Conservation (phyloP, 1,139 yeast species). For the Magnusiomyces starmeri region DNA sequence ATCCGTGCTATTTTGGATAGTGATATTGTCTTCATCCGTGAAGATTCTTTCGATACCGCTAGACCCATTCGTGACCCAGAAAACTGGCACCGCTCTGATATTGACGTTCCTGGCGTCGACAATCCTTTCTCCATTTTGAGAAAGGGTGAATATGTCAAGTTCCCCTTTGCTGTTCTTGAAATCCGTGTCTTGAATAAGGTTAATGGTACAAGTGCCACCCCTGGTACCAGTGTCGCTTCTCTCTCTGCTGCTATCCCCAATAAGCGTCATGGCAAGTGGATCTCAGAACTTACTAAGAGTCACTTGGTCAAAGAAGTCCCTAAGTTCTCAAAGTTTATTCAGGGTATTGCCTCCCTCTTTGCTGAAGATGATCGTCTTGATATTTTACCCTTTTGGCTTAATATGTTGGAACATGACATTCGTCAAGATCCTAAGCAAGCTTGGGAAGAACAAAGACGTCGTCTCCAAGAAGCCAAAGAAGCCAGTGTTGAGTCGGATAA, state of each 20-base stretch:
- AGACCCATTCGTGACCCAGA: conserved; percentile 86
- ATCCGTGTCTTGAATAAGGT: conserved; percentile 46
- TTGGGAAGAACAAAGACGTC: conserved; percentile 43
- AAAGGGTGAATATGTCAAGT: conserved; percentile 77
- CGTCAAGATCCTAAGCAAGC: conserved; percentile 71
- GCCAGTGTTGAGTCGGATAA: conserved; percentile 19
- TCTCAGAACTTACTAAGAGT: conserved; percentile 74
- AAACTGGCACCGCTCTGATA: conserved; percentile 87
- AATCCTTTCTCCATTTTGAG: conserved; percentile 69
- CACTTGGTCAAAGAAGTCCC: conserved; percentile 88
- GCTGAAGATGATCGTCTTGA: conserved; percentile 88
- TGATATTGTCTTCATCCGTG: conserved; percentile 79
- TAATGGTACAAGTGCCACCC: conserved; percentile 10
- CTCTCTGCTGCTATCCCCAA: conserved; percentile 6
- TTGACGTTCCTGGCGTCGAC: conserved; percentile 61
- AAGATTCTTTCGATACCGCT: conserved; percentile 75
- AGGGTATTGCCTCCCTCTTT: conserved; percentile 81
- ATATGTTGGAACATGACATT: conserved; percentile 78
- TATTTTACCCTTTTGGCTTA: conserved; percentile 88
- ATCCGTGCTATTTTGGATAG: conserved; percentile 86
- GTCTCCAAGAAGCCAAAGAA: conserved; percentile 20
- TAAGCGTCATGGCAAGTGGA: conserved; percentile 59
- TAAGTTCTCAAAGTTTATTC: conserved; percentile 81
- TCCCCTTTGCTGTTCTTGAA: conserved; percentile 90
- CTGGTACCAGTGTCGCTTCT: conserved; percentile 11